Base-by-base conservation (phyloP, 1,139 yeast genomes). In the Nakaseomyces glabratus region DNA sequence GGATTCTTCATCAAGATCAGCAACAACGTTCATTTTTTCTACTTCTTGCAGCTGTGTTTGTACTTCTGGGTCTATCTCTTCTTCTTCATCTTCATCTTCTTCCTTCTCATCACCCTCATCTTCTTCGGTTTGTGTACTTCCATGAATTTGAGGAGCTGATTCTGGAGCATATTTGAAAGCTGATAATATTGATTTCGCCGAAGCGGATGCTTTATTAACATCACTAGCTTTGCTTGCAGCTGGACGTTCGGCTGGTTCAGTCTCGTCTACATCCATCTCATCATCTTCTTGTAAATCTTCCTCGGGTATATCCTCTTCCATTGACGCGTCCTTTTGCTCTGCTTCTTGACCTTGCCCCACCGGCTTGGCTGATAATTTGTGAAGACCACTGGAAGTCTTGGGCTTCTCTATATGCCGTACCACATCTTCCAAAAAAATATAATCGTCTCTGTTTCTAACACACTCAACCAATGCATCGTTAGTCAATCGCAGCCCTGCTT, bases 401-500 rank as follows among this genome's bases (percentile, higher is more conserved):
- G 25, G n/a, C 25, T 6, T 12, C 14, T n/a, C 11, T 13, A 14
- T 29, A 14, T 71, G 72, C 6, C 86, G 86, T 4, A 79, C 73
- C 1, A 81, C 70, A 44, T 79, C 86, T 15, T 52, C 51, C 14
- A 88, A 64, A 52, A 88, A 88, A 35, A 69, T 67, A 39, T 84
- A 68, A 23, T 80, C 70, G 36, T 82, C 93, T 42, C 72, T 74
- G 35, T 69, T 66, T 14, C 70, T 54, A 1, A 84, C 93, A 2
- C 85, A 88, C 23, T 68, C 66, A 28, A 93, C 75, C 51, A 85
- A 69, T 54, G 88, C 95, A 38, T 73, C 71, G 57, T 86, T 86
- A 8, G 47, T 45, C 16, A 54, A 37, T 17, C 58, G 39, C 7
- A 44, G 26, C 5, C 42, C 42, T 36, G 44, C 43, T 2, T 37